Base-by-base conservation (phyloP, 768 basidiomycete genomes). In the Mycena olivaceomarginata region DNA sequence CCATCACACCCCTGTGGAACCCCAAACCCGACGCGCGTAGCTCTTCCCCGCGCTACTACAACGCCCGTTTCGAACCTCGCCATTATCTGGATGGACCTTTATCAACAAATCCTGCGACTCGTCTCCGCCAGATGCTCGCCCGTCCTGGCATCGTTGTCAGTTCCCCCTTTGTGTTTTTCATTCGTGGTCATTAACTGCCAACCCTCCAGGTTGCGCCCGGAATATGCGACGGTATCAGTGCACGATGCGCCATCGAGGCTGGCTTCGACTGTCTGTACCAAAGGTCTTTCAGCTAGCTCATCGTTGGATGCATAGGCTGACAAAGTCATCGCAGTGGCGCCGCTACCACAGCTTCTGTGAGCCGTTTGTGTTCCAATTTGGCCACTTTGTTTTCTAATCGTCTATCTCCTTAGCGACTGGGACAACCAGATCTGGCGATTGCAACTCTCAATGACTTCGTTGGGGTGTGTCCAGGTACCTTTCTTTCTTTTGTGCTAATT, bases 201-300 rank as follows among this genome's bases (percentile, higher is more conserved):
- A 80, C 0, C 18, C 31, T 51, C 13, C 59, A 94, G 94, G 84
- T 94, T 79, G 94, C 94, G 3, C 94, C 94, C n/a, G 94, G 94
- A 12, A 75, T 75, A 11, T 75, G 74, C n/a, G 67, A 75, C 72
- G 94, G 94, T 66, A 95, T 96, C 81, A 94, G 93, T 80, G 94
- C 94, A 12, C 90, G 95, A 41, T 94, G 94, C 78, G 95, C 95
- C 10, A 84, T 96, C 8, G 95, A 96, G 85, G 94, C 94, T 46
- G 95, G 95, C n/a, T 96, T 96, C 80, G 88, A 90, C 31, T 95
- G 94, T 79, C 77, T 95, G 72, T 96, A 96, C 83, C 95, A 95
- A 85, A 95, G 92, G 92, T 93, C 48, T 77, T 43, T 37, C 37
- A 31, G 31, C 31, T 15, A 45, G 43, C 6, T 45, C 6, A 45